A percentile compares a stretch with the other conserved stretches of the same genome.
Evolutionary conservation across 1,284 basidiomycete species (phyloP).

Genomic region (Inonotus hispidus): DNA sequence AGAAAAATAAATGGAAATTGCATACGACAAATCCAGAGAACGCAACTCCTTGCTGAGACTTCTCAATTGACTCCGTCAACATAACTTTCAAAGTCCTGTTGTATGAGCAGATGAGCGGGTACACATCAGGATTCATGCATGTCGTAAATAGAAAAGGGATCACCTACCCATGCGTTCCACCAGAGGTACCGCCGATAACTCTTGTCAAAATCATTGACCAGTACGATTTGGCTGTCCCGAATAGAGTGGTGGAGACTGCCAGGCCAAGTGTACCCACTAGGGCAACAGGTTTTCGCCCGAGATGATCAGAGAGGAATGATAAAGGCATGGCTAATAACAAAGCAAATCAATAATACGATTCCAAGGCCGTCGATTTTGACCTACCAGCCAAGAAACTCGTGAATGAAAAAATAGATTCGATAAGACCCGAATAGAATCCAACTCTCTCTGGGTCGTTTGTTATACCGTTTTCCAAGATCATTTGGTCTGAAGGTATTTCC

Average conservation of each 20-base stretch:
- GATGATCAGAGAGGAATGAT: constrained; percentile 18
- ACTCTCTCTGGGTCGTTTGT: constrained; percentile 22
- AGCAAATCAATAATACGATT: not conserved
- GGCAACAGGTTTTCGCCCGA: constrained; percentile 21
- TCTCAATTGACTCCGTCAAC: constrained; percentile 20
- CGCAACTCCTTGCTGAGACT: constrained; percentile 7
- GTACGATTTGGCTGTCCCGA: constrained; percentile 20
- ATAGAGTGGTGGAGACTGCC: constrained; percentile 17
- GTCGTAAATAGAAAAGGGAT: not conserved
- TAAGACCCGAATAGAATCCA: constrained; percentile 24
- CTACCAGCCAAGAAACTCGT: constrained; percentile 21
- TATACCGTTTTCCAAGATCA: constrained; percentile 24
- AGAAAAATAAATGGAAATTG: not conserved
- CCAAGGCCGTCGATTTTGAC: not conserved
- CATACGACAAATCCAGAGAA: constrained; percentile 9
- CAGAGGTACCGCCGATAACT: constrained; percentile 18
- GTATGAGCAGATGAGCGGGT: constrained; percentile 9
- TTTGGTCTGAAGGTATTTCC: constrained; percentile 16
- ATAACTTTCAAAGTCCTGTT: constrained; percentile 21
- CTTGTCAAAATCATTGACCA: constrained; percentile 19
- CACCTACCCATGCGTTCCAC: constrained; percentile 13
- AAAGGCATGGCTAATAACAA: constrained; percentile 16
- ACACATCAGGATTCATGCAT: not conserved
- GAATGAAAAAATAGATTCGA: constrained; percentile 21
- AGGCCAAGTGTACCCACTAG: constrained; percentile 20